Conservation (phyloP, 208 protist genomes). For the Naegleria gruberi region DNA sequence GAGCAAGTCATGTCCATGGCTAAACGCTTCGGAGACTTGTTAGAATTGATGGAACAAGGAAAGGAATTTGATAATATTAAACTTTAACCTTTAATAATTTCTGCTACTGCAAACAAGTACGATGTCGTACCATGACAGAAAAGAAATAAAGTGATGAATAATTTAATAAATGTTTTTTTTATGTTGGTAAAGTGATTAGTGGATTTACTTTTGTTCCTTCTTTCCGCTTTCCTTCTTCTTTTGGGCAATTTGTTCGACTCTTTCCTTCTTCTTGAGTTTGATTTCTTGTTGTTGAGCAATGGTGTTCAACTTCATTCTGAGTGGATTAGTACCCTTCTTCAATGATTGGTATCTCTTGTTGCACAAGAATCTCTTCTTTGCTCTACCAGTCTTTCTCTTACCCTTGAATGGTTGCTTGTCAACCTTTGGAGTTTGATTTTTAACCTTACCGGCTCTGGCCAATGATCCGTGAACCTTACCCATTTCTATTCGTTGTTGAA, state of each 20-base stretch:
- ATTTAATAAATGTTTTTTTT: neutral
- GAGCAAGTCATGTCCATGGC: neutral
- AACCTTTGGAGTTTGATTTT: slow-evolving; percentile 67
- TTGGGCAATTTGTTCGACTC: neutral
- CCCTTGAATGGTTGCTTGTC: slow-evolving; percentile 49
- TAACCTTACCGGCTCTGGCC: slow-evolving; percentile 72
- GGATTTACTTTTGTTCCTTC: neutral
- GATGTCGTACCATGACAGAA: too few relatives aligned
- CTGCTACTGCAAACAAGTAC: too few relatives aligned
- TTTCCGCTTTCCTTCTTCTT: neutral
- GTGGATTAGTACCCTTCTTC: slow-evolving; percentile 6
- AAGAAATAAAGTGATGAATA: neutral
- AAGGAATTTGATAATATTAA: neutral
- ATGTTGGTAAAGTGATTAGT: neutral
- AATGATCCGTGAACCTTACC: slow-evolving; percentile 33
- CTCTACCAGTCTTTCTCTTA: slow-evolving; percentile 50
- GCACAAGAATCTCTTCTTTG: slow-evolving; percentile 63
- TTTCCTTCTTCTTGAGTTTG: neutral
- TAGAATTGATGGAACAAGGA: neutral
- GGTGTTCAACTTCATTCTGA: slow-evolving; percentile 4
- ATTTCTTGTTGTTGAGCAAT: neutral
- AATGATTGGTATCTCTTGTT: slow-evolving; percentile 37
- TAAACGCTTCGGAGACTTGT: neutral
- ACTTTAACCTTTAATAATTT: neutral
- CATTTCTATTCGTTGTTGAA: too few relatives aligned